phyloP scores from a whole-genome alignment of 2,329 filamentous ascomycete species.

The Fusarium buharicum region DNA sequence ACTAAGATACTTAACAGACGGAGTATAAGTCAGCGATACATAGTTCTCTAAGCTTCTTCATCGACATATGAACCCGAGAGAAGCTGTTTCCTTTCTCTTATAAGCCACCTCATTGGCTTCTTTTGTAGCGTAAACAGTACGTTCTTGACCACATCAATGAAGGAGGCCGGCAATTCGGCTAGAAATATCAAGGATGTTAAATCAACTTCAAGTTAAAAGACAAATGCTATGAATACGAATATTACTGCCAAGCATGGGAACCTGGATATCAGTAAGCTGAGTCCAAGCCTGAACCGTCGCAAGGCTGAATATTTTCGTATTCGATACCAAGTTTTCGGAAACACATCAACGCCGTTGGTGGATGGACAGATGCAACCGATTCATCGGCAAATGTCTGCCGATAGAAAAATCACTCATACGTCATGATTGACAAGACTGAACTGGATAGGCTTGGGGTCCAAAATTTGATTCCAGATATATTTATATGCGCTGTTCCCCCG shows the following conservation, averaged over 20 bases:
- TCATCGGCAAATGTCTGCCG: conserved; percentile 3
- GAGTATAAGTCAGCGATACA: no score
- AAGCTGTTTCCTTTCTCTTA: no score
- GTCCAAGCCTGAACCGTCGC: background rate
- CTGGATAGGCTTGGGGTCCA: background rate
- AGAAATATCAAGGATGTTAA: no score
- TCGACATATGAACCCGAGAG: no score
- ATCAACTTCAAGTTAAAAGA: no score
- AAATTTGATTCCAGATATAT: background rate
- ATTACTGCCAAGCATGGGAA: background rate
- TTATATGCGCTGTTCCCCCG: background rate
- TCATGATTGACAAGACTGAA: conserved; percentile 5
- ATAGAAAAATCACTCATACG: conserved; percentile 19
- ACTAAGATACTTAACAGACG: no score
- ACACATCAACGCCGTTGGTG: conserved; percentile 10
- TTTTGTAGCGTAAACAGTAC: no score
- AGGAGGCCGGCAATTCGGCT: no score
- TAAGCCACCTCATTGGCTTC: no score
- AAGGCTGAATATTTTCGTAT: conserved; percentile 20
- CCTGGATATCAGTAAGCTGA: background rate
- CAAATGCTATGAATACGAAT: no score
- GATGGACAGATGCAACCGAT: conserved; percentile 5
- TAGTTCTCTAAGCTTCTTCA: no score
- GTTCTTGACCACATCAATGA: no score
- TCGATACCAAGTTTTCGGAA: conserved; percentile 20